A percentile compares a stretch with the other conserved stretches of the same genome.
These are phyloP conservation scores for Ceratobasidium sp. DNA, from an alignment of 1,284 basidiomycete genomes.

Conservation along the genomic window DNA sequence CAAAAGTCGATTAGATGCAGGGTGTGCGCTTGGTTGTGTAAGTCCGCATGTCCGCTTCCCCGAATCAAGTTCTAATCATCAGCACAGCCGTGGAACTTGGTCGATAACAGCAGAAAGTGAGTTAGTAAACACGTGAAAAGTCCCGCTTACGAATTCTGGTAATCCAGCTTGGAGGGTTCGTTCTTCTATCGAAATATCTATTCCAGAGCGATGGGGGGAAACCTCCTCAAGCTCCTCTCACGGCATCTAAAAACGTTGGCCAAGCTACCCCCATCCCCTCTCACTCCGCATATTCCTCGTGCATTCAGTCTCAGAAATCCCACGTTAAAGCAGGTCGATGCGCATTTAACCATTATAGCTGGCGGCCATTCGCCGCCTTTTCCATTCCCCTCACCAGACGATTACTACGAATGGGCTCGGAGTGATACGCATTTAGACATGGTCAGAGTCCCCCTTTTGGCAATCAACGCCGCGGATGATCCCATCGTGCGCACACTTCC, in stretches of 20 bases:
- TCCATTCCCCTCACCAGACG: constrained; percentile 74
- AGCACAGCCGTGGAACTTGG: constrained; percentile 75
- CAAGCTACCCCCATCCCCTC: constrained; percentile 58
- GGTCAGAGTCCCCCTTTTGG: constrained; percentile 74
- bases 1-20: constrained; percentile 75
- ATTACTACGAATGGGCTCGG: constrained; percentile 81
- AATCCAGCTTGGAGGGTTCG: constrained; percentile 58
- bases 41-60: constrained; percentile 48
- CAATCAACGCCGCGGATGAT: constrained; percentile 89
- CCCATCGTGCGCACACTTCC: constrained; percentile 72
- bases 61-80: constrained; percentile 17
- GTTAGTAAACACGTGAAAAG: neutral
- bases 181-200: constrained; percentile 76
- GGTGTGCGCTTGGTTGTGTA: constrained; percentile 80
- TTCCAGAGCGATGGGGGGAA: constrained; percentile 80
- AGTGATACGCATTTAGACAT: constrained; percentile 61
- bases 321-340: constrained; percentile 67
- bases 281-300: constrained; percentile 58
- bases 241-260: constrained; percentile 62
- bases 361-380: constrained; percentile 81
- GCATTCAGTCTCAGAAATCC: constrained; percentile 60
- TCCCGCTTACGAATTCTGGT: neutral
- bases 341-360: constrained; percentile 69
- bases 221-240: constrained; percentile 71
- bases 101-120: constrained; percentile 61